Base-by-base conservation (phyloP, 495 filamentous ascomycete species). In the Lasiosphaeris hirsuta region DNA sequence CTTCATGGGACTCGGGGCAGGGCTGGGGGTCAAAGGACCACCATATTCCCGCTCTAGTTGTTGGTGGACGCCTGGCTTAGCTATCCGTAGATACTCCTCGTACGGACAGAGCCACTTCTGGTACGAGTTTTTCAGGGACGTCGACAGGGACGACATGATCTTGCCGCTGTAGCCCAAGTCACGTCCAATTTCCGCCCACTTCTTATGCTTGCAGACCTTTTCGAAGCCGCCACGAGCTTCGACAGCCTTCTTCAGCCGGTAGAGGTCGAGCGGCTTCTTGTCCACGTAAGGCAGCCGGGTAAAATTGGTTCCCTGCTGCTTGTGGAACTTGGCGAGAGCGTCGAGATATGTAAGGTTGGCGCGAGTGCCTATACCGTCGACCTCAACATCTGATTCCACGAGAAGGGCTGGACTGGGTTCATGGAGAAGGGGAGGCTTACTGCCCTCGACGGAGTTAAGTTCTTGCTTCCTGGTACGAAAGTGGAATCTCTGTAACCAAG, bases 61-160 rank as follows among this genome's bases (percentile, higher is more conserved):
- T 68, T 96, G 90, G 61, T 96, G 93, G 2, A 99, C 92, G n/a
- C 92, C 90, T 5, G 95, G 94, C 71, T 97, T 99, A 41, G 92
- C 93, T 34, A 91, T 78, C 43, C 87, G 84, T 30, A 99, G 79
- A 68, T 96, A 99, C 59, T 97, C 92, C 73, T 99, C 94, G 67
- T 97, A 99, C 0, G 94, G 94, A 65, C 90, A 87, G 10, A 99
- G 84, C 86, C 93, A 99, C 69, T 90, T 84, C 67, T 96, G 90
- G 65, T 94, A 99, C 6, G 95, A 97, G 65, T 97, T 99, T 72
- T 97, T 99, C 50, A 99, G 83, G 17, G 95, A 97, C 1, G 94
- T 99, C 10, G 94, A 99, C 41, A 99, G 73, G n/a, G 95, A 97
- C 0, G 95, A 97, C 94, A 99, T 99, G 62, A 99, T 99, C 75